Conservation (phyloP, 441 rosid genomes). For the Aquilaria agallochum region DNA sequence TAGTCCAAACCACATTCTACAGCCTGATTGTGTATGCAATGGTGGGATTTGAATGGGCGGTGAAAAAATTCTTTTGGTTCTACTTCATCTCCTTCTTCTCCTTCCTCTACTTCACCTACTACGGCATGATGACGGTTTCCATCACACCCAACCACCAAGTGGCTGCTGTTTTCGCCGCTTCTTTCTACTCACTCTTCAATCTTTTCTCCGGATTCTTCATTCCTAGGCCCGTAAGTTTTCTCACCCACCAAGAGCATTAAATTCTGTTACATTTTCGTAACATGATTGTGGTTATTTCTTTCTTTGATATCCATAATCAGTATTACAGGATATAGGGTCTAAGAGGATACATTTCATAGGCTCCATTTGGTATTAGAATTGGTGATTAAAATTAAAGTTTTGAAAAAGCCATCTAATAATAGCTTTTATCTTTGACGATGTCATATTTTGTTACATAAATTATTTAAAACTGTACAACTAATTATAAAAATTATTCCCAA, state of each 20-base stretch:
- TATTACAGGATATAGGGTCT: too few species aligned
- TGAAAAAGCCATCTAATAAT: too few species aligned
- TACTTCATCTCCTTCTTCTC: slow-evolving; percentile 75
- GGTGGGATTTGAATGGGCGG: slow-evolving; percentile 84
- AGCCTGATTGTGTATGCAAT: slow-evolving; percentile 74
- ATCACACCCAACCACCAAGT: slow-evolving; percentile 91
- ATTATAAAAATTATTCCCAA: too few species aligned
- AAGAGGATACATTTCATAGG: too few species aligned
- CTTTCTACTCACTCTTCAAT: slow-evolving; percentile 82
- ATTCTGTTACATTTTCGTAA: too few species aligned
- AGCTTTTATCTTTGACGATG: too few species aligned
- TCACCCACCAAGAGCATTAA: background rate
- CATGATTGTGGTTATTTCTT: too few species aligned
- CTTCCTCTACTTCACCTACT: slow-evolving; percentile 95
- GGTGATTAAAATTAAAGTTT: too few species aligned
- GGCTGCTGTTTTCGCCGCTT: slow-evolving; percentile 75
- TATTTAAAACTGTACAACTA: too few species aligned
- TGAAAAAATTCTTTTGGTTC: slow-evolving; percentile 85
- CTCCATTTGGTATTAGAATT: too few species aligned
- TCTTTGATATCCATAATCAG: too few species aligned
- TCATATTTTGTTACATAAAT: too few species aligned
- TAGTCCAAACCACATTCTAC: slow-evolving; percentile 66
- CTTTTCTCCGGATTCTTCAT: slow-evolving; percentile 92
- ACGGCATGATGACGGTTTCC: slow-evolving; percentile 96
- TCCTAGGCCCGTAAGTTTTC: slow-evolving; percentile 73